phyloP scores from a whole-genome alignment of 1,284 basidiomycete species.

The Thecaphora thlaspeos region DNA sequence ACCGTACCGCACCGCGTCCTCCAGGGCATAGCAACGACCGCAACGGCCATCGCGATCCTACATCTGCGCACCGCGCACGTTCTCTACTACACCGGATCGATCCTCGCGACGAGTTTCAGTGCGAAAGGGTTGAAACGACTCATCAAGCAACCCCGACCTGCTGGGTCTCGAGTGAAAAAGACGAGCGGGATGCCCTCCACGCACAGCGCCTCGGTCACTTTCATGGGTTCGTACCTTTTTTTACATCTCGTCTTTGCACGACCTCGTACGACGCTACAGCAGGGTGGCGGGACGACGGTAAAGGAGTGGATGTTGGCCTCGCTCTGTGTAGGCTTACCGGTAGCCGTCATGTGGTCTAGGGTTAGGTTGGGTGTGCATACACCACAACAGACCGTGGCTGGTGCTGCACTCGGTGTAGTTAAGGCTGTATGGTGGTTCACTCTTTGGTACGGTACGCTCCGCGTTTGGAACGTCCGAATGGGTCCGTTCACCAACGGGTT shows the following conservation, averaged over 20 bases:
- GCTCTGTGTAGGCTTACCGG: constrained; percentile 14
- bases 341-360: constrained; percentile 39
- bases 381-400: constrained; percentile 22
- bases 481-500: too few relatives aligned
- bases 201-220: constrained; percentile 38
- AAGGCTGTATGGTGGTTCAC: constrained; percentile 33
- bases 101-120: constrained; percentile 29
- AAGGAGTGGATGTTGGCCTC: constrained; percentile 8
- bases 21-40: constrained; percentile 35
- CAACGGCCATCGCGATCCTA: constrained; percentile 33
- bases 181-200: constrained; percentile 43
- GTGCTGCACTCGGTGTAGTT: constrained; percentile 22
- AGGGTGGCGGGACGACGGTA: constrained; percentile 5
- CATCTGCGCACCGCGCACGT: constrained; percentile 30
- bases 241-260: constrained; percentile 15
- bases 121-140: constrained; percentile 36
- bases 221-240: constrained; percentile 38
- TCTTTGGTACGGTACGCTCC: not conserved
- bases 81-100: constrained; percentile 26
- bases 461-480: too few relatives aligned
- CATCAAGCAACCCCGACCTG: constrained; percentile 42
- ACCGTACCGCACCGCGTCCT: too few relatives aligned
- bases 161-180: constrained; percentile 33
- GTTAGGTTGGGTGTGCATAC: constrained; percentile 38
- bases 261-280: constrained; percentile 7